A percentile compares a stretch with the other conserved stretches of the same genome.
Conservation (phyloP, 2,329 filamentous ascomycete species). For the Nemania sp. region DNA sequence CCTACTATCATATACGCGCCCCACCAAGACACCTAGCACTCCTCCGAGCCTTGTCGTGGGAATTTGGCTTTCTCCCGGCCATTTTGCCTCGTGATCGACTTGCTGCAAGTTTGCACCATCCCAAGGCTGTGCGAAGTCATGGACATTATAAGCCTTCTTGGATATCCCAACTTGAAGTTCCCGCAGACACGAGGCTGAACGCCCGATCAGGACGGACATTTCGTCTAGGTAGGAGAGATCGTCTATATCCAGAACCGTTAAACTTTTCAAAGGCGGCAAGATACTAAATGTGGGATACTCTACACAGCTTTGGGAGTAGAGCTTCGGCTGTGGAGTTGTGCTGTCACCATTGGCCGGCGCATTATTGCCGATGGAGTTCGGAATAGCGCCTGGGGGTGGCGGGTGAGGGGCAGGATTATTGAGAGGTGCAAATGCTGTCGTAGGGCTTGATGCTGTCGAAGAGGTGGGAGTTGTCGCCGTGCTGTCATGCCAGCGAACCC, state of each 20-base stretch:
- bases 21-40: conserved; percentile 68
- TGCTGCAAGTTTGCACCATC: conserved; percentile 65
- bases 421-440: conserved; percentile 26
- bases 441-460: conserved; percentile 37
- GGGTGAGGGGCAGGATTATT: conserved; percentile 27
- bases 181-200: conserved; percentile 65
- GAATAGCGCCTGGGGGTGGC: conserved; percentile 28
- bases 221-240: conserved; percentile 83
- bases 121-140: conserved; percentile 64
- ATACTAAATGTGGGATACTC: conserved; percentile 82
- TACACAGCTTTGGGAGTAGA: conserved; percentile 60
- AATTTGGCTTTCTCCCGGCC: conserved; percentile 60
- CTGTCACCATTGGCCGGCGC: conserved; percentile 37
- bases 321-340: conserved; percentile 44
- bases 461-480: conserved; percentile 48
- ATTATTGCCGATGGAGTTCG: conserved; percentile 30
- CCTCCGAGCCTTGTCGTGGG: conserved; percentile 68
- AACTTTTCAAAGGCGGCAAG: conserved; percentile 71
- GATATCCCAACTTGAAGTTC: conserved; percentile 78
- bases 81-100: conserved; percentile 61
- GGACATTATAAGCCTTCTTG: conserved; percentile 43
- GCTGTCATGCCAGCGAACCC: conserved; percentile 85
- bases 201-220: conserved; percentile 75
- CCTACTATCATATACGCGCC: conserved; percentile 65
- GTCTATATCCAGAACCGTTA: conserved; percentile 80